These are phyloP conservation scores for Rubia yunnanensis DNA, from an alignment of 257 asterid genomes.

Conservation along the genomic window DNA sequence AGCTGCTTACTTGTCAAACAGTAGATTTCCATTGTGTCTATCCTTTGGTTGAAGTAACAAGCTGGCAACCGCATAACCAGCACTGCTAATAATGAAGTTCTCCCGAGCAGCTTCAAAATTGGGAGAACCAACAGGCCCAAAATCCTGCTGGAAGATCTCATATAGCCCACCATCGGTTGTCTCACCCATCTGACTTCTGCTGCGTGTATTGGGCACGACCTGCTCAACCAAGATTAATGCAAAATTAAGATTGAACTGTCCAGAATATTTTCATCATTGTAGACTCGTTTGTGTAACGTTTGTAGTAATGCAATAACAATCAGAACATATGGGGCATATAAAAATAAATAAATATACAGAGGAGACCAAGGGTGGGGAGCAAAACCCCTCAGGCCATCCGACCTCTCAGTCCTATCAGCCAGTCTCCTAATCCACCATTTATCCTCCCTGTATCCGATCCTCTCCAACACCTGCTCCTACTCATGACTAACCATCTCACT, in stretches of 20 bases:
- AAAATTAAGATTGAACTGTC: background rate
- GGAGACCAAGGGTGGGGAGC: background rate
- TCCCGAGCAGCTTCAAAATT: constrained; percentile 95
- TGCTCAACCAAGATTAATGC: constrained; percentile 21
- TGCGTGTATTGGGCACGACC: constrained; percentile 94
- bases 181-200: constrained; percentile 99
- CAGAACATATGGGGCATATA: no score
- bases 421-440: background rate
- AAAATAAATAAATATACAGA: background rate
- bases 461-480: background rate
- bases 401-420: background rate
- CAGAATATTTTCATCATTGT: background rate
- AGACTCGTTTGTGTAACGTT: background rate
- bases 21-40: constrained; percentile 96
- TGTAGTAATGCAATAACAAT: background rate
- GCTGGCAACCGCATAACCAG: constrained; percentile 99
- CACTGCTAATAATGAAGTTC: constrained; percentile 94
- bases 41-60: constrained; percentile 99
- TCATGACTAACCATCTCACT: no score
- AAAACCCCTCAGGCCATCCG: background rate
- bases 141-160: constrained; percentile 98
- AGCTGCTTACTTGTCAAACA: constrained; percentile 78
- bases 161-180: constrained; percentile 97
- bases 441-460: background rate
- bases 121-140: constrained; percentile 95